A percentile compares a stretch with the other conserved stretches of the same genome.
These are phyloP conservation scores for Pleomassaria siparia DNA, from an alignment of 2,329 filamentous ascomycete species.

Conservation along the genomic window DNA sequence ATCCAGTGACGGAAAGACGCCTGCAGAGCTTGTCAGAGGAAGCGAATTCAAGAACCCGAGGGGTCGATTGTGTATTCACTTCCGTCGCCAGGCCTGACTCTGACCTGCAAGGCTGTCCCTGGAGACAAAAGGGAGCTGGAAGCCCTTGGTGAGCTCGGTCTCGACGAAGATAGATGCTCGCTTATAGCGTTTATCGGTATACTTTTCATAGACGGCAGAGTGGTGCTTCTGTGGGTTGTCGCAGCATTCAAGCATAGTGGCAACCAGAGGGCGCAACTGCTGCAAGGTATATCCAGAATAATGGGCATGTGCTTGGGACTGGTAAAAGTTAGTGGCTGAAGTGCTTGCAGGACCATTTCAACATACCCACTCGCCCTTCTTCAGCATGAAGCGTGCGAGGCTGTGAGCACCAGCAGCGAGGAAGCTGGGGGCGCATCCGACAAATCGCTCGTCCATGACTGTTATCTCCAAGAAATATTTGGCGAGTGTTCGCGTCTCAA, in stretches of 20 bases:
- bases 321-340: conserved; percentile 38
- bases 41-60: conserved; percentile 17
- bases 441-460: conserved; percentile 97
- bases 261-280: conserved; percentile 77
- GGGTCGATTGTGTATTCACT: conserved; percentile 36
- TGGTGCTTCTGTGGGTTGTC: conserved; percentile 80
- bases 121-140: conserved; percentile 50
- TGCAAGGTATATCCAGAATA: conserved; percentile 91
- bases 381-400: conserved; percentile 81
- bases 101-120: conserved; percentile 38
- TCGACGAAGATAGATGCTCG: conserved; percentile 79
- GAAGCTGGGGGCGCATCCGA: conserved; percentile 87
- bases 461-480: conserved; percentile 98
- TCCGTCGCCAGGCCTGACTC: conserved; percentile 40
- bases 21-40: conserved; percentile 31
- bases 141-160: conserved; percentile 66
- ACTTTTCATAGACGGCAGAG: conserved; percentile 86
- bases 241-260: conserved; percentile 84
- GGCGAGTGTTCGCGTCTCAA: conserved; percentile 90
- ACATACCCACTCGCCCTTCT: conserved; percentile 91
- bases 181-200: conserved; percentile 84
- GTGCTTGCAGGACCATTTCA: neutral
- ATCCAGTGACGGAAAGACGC: conserved; percentile 9
- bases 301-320: conserved; percentile 82
- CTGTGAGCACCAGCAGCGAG: conserved; percentile 90